A percentile compares a stretch with the other conserved stretches of the same genome.
Conservation (phyloP, 768 basidiomycete species). For the Baorangia bicolor region DNA sequence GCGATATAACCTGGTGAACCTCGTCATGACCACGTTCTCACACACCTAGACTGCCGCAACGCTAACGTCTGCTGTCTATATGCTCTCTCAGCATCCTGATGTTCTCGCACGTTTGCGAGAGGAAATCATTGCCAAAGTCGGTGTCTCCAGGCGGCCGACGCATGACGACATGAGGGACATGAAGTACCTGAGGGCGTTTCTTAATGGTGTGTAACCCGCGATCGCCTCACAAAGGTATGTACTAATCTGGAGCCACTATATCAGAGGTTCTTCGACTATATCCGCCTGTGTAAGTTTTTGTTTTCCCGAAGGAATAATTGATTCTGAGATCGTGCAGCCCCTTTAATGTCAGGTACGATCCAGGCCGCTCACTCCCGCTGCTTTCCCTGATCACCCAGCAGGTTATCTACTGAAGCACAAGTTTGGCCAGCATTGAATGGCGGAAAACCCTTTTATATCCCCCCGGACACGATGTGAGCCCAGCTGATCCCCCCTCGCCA, state of each 20-base stretch:
- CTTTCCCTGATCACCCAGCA: conserved; percentile 6
- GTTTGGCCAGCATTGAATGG: conserved; percentile 23
- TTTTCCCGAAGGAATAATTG: background rate
- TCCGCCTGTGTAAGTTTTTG: conserved; percentile 27
- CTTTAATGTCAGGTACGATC: conserved; percentile 19
- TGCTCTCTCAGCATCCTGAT: conserved; percentile 51
- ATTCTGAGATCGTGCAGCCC: conserved; percentile 20
- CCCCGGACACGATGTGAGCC: conserved; percentile 35
- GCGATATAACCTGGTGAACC: background rate
- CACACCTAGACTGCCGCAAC: conserved; percentile 31
- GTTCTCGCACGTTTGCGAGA: conserved; percentile 48
- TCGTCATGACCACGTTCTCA: background rate
- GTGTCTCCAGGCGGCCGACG: conserved; percentile 46
- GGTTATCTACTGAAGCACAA: conserved; percentile 14
- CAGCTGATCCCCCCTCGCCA: background rate
- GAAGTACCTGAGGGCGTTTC: conserved; percentile 63
- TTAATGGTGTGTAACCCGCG: conserved; percentile 47
- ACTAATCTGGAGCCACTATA: background rate
- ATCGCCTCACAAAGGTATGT: background rate
- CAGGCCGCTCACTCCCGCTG: too few species aligned
- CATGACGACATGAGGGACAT: conserved; percentile 59
- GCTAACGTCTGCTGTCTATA: conserved; percentile 39
- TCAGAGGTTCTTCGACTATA: conserved; percentile 35
- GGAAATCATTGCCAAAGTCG: conserved; percentile 56
- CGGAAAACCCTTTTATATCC: conserved; percentile 53